Evolutionary conservation across 2,329 filamentous ascomycete species (phyloP).

Genomic region (Aspergillus fumigatiaffinis): DNA sequence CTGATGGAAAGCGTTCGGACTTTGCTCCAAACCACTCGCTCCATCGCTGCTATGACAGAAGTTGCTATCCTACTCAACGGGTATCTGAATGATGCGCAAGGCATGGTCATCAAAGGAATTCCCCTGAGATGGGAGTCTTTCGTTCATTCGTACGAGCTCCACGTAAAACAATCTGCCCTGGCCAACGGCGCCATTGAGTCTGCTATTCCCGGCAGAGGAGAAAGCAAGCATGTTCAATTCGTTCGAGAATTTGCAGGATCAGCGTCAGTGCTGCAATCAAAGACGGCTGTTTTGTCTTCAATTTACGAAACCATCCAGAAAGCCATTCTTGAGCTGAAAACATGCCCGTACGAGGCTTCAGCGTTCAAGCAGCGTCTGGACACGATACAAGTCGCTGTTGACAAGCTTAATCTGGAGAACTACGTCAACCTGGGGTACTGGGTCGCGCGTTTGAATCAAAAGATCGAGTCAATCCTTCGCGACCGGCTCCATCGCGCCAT

Average conservation of each 20-base stretch:
- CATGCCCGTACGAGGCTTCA: conserved; percentile 75
- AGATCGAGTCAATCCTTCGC: conserved; percentile 76
- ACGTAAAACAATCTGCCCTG: conserved; percentile 63
- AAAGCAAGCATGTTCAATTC: conserved; percentile 95
- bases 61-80: conserved; percentile 84
- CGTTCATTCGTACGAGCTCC: conserved; percentile 91
- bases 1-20: conserved; percentile 98
- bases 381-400: conserved; percentile 83
- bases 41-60: conserved; percentile 79
- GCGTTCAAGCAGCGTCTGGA: conserved; percentile 78
- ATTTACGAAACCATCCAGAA: conserved; percentile 82
- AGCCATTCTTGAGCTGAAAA: conserved; percentile 75
- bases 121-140: conserved; percentile 96
- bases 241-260: conserved; percentile 88
- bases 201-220: conserved; percentile 56
- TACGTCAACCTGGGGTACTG: conserved; percentile 90
- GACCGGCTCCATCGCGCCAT: conserved; percentile 82
- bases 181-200: conserved; percentile 59
- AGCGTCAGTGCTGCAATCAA: conserved; percentile 81
- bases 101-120: conserved; percentile 78
- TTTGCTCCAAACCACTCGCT: conserved; percentile 79
- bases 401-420: conserved; percentile 93
- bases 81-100: conserved; percentile 86
- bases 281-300: conserved; percentile 71
- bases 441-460: conserved; percentile 81